Evolutionary conservation across 805 yeast genomes (phyloP).

Genomic region (Starmerella sp.): DNA sequence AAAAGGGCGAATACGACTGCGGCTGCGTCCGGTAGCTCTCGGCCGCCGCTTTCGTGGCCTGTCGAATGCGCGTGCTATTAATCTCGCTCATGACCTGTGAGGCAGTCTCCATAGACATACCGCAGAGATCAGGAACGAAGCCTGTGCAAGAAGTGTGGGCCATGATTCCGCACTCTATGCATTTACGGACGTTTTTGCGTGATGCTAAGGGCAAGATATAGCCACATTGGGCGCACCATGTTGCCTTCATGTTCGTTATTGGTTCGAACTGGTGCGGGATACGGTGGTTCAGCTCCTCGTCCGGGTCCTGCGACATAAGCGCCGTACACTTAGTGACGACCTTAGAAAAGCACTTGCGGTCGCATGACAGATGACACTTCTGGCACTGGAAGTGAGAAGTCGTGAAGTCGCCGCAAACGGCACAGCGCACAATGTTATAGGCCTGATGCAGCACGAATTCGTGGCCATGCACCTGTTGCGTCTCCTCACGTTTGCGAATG

Average conservation of each 20-base stretch:
- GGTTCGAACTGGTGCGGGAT: slow-evolving; percentile 95
- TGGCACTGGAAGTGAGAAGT: slow-evolving; percentile 71
- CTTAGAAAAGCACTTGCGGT: slow-evolving; percentile 64
- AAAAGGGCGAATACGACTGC: background rate
- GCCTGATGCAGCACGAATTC: slow-evolving; percentile 83
- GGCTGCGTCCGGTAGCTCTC: background rate
- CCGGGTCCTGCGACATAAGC: slow-evolving; percentile 39
- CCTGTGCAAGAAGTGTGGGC: slow-evolving; percentile 90
- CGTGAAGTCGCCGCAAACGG: slow-evolving; percentile 90
- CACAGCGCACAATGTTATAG: slow-evolving; percentile 94
- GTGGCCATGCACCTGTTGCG: slow-evolving; percentile 92
- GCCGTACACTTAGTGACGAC: slow-evolving; percentile 73
- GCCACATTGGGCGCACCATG: slow-evolving; percentile 99
- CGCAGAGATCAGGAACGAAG: slow-evolving; percentile 95
- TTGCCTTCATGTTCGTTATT: slow-evolving; percentile 85
- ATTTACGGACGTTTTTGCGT: slow-evolving; percentile 78
- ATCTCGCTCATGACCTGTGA: slow-evolving; percentile 77
- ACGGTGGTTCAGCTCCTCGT: slow-evolving; percentile 82
- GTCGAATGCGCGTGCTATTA: slow-evolving; percentile 39
- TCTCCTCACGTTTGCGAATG: slow-evolving; percentile 72
- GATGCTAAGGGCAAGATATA: slow-evolving; percentile 85
- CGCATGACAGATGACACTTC: slow-evolving; percentile 68
- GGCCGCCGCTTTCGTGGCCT: slow-evolving; percentile 24
- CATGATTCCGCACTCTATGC: slow-evolving; percentile 82
- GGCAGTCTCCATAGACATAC: slow-evolving; percentile 96